Conservation (phyloP, 805 yeast species). For the Hanseniaspora clermontiae region DNA sequence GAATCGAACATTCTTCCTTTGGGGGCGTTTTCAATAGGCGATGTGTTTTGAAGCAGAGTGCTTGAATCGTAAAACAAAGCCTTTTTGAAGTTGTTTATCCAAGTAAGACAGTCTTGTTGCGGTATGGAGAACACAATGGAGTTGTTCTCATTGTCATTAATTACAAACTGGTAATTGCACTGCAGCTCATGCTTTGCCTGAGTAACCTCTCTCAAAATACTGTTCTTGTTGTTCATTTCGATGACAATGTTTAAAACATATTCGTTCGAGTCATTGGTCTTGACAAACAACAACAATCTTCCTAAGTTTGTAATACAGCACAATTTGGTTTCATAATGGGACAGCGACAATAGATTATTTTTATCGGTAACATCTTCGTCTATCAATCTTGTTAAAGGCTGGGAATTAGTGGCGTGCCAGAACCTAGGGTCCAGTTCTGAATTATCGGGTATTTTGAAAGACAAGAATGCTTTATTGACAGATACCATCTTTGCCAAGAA, state of each 20-base stretch:
- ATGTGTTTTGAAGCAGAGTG: conserved; percentile 3
- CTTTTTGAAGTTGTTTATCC: conserved; percentile 36
- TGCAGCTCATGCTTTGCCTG: conserved; percentile 28
- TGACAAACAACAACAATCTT: conserved; percentile 41
- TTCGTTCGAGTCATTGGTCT: conserved; percentile 25
- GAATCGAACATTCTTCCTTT: conserved; percentile 28
- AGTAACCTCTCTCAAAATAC: conserved; percentile 48
- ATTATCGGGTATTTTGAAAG: conserved; percentile 1
- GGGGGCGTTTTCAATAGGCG: neutral
- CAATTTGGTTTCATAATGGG: conserved; percentile 34
- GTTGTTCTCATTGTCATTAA: conserved; percentile 34
- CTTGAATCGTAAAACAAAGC: conserved; percentile 9
- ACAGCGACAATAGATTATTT: neutral
- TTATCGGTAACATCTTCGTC: neutral
- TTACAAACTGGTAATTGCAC: conserved; percentile 36
- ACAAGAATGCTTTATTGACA: neutral
- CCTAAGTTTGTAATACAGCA: conserved; percentile 52
- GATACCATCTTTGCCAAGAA: neutral
- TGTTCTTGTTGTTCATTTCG: conserved; percentile 38
- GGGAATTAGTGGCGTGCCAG: neutral
- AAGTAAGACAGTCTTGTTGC: conserved; percentile 38
- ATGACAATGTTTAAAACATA: conserved; percentile 43
- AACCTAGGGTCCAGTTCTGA: neutral
- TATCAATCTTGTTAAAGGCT: neutral
- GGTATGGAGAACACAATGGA: conserved; percentile 43